A percentile compares a stretch with the other conserved stretches of the same genome.
These are phyloP conservation scores for Fusarium graminum DNA, from an alignment of 2,329 filamentous ascomycete species.

Conservation along the genomic window DNA sequence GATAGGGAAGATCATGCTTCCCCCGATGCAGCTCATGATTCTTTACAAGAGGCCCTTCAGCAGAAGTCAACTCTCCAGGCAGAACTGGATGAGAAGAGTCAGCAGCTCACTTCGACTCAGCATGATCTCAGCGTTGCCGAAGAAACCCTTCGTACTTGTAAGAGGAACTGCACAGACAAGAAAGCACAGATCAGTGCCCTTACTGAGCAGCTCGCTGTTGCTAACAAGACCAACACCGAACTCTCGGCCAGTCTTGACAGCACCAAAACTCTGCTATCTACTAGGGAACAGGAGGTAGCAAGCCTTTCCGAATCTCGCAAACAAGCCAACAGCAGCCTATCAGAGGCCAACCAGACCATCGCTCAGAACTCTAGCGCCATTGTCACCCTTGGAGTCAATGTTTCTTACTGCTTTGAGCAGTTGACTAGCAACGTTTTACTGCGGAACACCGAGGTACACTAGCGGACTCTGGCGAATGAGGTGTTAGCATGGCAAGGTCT, in stretches of 20 bases:
- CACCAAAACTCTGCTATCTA: not conserved
- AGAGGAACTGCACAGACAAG: constrained; percentile 1
- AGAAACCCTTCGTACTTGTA: not conserved
- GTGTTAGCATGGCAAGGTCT: not conserved
- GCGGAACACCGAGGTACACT: not conserved
- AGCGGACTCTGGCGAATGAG: not conserved
- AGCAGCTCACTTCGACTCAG: not conserved
- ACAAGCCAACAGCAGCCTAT: not conserved
- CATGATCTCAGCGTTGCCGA: not conserved
- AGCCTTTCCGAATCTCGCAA: not conserved
- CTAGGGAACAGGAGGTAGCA: not conserved
- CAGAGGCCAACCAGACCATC: not conserved
- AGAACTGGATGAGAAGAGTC: not conserved
- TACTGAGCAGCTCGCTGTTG: not conserved
- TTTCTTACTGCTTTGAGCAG: constrained; percentile 20
- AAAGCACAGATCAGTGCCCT: not conserved
- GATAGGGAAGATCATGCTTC: constrained; percentile 3
- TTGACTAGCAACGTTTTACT: constrained; percentile 19
- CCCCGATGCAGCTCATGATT: not conserved
- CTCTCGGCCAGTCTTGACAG: not conserved
- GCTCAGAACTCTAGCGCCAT: not conserved
- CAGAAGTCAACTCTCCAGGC: not conserved
- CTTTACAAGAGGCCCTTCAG: not conserved
- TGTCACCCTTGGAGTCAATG: not conserved
- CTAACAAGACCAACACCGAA: constrained; percentile 1